Percentiles rank a stretch among this genome's conserved stretches.
phyloP scores from a whole-genome alignment of 768 basidiomycete genomes.

The Podaxis carcinomalis region DNA sequence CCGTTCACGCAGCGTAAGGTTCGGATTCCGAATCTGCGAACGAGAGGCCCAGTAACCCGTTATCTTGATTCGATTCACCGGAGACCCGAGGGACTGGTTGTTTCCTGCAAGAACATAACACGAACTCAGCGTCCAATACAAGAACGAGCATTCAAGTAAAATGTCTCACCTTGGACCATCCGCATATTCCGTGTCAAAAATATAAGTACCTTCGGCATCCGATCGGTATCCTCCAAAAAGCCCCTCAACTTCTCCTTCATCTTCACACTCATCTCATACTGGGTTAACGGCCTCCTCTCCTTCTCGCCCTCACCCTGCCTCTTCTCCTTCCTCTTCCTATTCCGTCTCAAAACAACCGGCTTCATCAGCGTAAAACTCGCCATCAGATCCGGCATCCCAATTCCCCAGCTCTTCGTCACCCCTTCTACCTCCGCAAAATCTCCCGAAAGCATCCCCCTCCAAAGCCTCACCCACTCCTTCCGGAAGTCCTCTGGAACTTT shows the following conservation, averaged over 20 bases:
- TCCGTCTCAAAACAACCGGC: slow-evolving; percentile 44
- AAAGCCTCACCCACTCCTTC: slow-evolving; percentile 72
- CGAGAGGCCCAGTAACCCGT: slow-evolving; percentile 80
- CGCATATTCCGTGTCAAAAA: slow-evolving; percentile 79
- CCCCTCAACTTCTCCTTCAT: slow-evolving; percentile 66
- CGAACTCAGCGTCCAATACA: neutral
- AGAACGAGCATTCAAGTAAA: slow-evolving; percentile 16
- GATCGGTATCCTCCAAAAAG: slow-evolving; percentile 71
- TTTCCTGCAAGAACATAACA: slow-evolving; percentile 42
- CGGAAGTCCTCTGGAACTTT: slow-evolving; percentile 62
- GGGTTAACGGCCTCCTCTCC: slow-evolving; percentile 36
- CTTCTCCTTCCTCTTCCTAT: slow-evolving; percentile 21
- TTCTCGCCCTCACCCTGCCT: slow-evolving; percentile 16
- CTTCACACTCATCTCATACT: slow-evolving; percentile 64
- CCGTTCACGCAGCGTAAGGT: slow-evolving; percentile 38
- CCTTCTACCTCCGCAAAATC: slow-evolving; percentile 50
- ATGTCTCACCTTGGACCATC: slow-evolving; percentile 44
- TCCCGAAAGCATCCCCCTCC: slow-evolving; percentile 59
- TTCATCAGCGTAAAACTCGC: slow-evolving; percentile 71
- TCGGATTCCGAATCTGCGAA: slow-evolving; percentile 45
- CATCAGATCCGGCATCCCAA: slow-evolving; percentile 66
- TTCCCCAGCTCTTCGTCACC: slow-evolving; percentile 60
- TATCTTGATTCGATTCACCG: slow-evolving; percentile 88
- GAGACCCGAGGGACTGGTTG: slow-evolving; percentile 80
- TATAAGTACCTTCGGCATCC: slow-evolving; percentile 72